A percentile compares a stretch with the other conserved stretches of the same genome.
These are phyloP conservation scores for Arctostaphylos glauca DNA, from an alignment of 148 eudicot genomes.

Conservation along the genomic window DNA sequence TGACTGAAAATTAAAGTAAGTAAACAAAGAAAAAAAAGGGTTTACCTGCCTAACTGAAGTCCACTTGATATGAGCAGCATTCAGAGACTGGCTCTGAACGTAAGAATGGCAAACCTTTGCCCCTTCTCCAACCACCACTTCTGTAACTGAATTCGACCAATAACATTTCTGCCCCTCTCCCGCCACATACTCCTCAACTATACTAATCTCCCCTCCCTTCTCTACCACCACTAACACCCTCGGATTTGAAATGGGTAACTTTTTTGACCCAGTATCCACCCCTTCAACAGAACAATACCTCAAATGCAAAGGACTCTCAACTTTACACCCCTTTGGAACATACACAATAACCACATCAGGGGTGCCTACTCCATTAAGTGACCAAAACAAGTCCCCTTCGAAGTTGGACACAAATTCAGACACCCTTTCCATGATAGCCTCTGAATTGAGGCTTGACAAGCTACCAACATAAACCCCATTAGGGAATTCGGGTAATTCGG, in stretches of 20 bases:
- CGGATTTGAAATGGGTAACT: conserved; percentile 78
- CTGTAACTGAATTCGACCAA: conserved; percentile 85
- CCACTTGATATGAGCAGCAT: conserved; percentile 93
- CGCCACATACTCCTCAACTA: conserved; percentile 71
- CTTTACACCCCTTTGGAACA: conserved; percentile 75
- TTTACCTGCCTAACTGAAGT: conserved; percentile 84
- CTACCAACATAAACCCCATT: conserved; percentile 71
- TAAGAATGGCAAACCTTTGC: conserved; percentile 81
- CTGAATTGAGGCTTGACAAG: conserved; percentile 43
- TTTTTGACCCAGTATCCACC: conserved; percentile 49
- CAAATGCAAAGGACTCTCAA: conserved; percentile 64
- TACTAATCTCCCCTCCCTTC: conserved; percentile 78
- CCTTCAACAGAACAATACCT: conserved; percentile 58
- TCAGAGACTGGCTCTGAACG: conserved; percentile 73
- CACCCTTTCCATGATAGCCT: conserved; percentile 50
- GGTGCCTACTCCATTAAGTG: conserved; percentile 80
- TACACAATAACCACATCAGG: conserved; percentile 75
- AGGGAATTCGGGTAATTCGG: conserved; percentile 50
- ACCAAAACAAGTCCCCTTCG: conserved; percentile 90
- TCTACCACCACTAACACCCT: conserved; percentile 87
- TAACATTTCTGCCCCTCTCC: conserved; percentile 60
- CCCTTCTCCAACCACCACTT: conserved; percentile 69
- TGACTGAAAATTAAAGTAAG: not conserved
- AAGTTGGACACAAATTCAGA: conserved; percentile 49
- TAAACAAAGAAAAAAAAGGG: not conserved